These are phyloP conservation scores for Amanita muscaria DNA, from an alignment of 768 basidiomycete genomes.

Conservation along the genomic window DNA sequence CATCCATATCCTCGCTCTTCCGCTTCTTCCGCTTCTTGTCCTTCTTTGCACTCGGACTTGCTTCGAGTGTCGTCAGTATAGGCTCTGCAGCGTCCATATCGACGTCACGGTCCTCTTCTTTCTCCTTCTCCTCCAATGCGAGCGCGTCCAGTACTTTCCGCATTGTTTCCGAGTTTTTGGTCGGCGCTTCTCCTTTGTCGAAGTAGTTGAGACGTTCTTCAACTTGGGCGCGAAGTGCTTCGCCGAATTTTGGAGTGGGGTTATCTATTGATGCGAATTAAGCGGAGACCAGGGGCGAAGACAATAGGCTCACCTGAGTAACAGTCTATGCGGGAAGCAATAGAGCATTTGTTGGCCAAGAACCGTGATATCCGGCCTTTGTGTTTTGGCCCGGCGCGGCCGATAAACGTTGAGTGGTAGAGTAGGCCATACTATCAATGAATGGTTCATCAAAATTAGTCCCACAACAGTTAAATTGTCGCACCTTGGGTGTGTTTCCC, in stretches of 20 bases:
- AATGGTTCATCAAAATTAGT: not conserved
- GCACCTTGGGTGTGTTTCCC: slow-evolving; percentile 94
- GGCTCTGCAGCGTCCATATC: slow-evolving; percentile 34
- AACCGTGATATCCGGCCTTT: slow-evolving; percentile 99
- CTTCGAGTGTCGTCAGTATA: slow-evolving; percentile 50
- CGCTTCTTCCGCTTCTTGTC: slow-evolving; percentile 64
- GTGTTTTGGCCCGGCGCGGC: slow-evolving; percentile 86
- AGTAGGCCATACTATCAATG: slow-evolving; percentile 92
- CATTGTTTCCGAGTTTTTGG: slow-evolving; percentile 90
- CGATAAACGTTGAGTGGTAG: slow-evolving; percentile 95
- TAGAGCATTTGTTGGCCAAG: slow-evolving; percentile 97
- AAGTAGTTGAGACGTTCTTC: slow-evolving; percentile 94
- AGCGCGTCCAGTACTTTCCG: slow-evolving; percentile 79
- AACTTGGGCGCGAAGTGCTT: slow-evolving; percentile 88
- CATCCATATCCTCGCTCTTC: slow-evolving; percentile 58
- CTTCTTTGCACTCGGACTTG: slow-evolving; percentile 39
- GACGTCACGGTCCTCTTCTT: slow-evolving; percentile 30
- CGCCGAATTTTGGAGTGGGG: slow-evolving; percentile 90
- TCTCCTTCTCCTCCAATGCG: slow-evolving; percentile 56
- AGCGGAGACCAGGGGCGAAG: not conserved
- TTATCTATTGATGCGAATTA: slow-evolving; percentile 38
- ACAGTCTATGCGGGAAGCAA: slow-evolving; percentile 95
- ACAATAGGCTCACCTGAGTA: slow-evolving; percentile 54
- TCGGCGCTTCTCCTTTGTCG: slow-evolving; percentile 81
- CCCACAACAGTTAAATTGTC: slow-evolving; percentile 6